Conservation (phyloP, 78 protist genomes). For the Andalucia godoyi region DNA sequence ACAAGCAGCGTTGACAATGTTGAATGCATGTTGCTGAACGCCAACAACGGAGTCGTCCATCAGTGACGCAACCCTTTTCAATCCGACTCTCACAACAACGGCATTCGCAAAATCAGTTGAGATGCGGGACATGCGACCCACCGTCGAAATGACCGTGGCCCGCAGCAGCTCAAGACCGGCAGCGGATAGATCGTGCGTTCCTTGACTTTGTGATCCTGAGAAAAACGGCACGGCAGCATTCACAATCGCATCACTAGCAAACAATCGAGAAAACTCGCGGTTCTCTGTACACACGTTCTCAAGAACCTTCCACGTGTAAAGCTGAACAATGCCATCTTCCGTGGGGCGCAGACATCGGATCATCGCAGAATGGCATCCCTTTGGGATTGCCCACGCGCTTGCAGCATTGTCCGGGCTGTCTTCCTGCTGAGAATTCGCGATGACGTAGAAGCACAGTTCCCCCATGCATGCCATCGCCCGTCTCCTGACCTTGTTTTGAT, state of each 20-base stretch:
- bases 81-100: no score
- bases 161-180: neutral
- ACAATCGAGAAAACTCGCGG: neutral
- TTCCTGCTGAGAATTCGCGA: neutral
- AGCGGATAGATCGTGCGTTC: neutral
- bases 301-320: constrained; percentile 19
- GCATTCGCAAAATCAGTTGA: no score
- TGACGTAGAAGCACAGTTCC: constrained; percentile 23
- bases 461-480: constrained; percentile 14
- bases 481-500: neutral
- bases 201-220: neutral
- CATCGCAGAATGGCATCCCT: no score
- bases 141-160: neutral
- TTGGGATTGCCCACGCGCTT: neutral
- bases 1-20: no score
- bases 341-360: neutral
- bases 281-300: neutral
- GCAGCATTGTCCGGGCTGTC: neutral
- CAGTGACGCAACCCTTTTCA: no score
- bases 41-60: no score
- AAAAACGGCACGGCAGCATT: neutral
- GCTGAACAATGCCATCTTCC: constrained; percentile 2
- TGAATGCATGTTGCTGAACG: no score
- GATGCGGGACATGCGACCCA: neutral
- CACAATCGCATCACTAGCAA: neutral